These are phyloP conservation scores for Aspergillus ochraceoroseus DNA, from an alignment of 2,329 filamentous ascomycete genomes.

Conservation along the genomic window DNA sequence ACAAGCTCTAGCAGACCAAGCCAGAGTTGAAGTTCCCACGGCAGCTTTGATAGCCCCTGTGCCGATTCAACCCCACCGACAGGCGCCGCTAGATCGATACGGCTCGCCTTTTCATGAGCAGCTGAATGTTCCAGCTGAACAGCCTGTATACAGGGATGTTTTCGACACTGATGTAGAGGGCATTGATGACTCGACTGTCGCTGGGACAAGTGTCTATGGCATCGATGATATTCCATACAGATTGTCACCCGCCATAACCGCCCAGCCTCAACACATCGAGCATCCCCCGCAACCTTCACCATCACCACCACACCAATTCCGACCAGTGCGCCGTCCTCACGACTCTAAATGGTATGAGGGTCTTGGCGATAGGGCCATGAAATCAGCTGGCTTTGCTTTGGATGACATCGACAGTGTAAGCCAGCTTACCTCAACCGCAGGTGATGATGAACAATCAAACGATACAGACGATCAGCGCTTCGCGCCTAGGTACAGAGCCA, in stretches of 20 bases:
- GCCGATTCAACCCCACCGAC: conserved; percentile 17
- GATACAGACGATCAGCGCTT: conserved; percentile 29
- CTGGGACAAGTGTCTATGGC: conserved; percentile 37
- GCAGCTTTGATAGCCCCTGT: conserved; percentile 24
- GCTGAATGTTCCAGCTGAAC: conserved; percentile 17
- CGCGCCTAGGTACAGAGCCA: conserved; percentile 26
- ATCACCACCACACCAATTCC: conserved; percentile 21
- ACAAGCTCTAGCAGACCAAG: conserved; percentile 34
- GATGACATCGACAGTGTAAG: conserved; percentile 32
- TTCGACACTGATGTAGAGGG: conserved; percentile 45
- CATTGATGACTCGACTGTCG: conserved; percentile 43
- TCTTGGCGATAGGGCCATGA: conserved; percentile 34
- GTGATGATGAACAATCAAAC: conserved; percentile 31
- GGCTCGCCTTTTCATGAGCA: conserved; percentile 18
- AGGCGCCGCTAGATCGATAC: conserved; percentile 17
- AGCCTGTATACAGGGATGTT: conserved; percentile 28
- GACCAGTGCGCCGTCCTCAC: conserved; percentile 24
- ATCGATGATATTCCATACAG: conserved; percentile 30
- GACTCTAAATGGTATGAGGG: conserved; percentile 33
- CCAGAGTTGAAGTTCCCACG: conserved; percentile 33
- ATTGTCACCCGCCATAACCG: conserved; percentile 18
- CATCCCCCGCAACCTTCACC: conserved; percentile 10
- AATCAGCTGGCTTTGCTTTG: conserved; percentile 36
- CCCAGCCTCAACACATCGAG: conserved; percentile 21
- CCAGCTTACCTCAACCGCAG: conserved; percentile 30